Conservation (phyloP, 305 asterid genomes). For the Fraxinus platypoda region DNA sequence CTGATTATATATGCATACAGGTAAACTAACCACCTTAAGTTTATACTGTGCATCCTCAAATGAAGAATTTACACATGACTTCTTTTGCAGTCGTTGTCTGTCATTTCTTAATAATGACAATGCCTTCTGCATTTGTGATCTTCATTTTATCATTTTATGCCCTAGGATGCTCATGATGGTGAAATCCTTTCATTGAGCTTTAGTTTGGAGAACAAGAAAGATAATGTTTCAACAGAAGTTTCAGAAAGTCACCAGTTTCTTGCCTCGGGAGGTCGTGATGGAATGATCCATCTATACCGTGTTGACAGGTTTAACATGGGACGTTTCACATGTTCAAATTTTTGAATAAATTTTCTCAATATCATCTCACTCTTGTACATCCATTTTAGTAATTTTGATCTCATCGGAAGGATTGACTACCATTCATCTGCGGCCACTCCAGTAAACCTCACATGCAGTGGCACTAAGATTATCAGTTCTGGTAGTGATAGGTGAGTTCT, state of each 20-base stretch:
- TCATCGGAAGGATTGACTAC: constrained; percentile 46
- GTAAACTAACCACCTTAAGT: constrained; percentile 26
- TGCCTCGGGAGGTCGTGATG: constrained; percentile 60
- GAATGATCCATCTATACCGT: constrained; percentile 55
- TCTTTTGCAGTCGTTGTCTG: neutral
- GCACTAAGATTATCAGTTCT: constrained; percentile 54
- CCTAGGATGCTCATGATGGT: constrained; percentile 58
- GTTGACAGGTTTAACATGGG: constrained; percentile 46
- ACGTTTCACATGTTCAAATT: constrained; percentile 20
- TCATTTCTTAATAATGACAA: neutral
- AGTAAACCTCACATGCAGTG: constrained; percentile 47
- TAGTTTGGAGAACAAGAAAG: constrained; percentile 36
- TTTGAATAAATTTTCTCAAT: constrained; percentile 17
- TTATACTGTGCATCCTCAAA: constrained; percentile 12
- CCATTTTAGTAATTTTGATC: constrained; percentile 48
- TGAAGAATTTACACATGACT: constrained; percentile 10
- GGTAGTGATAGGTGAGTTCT: constrained; percentile 52
- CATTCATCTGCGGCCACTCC: constrained; percentile 53
- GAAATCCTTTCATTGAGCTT: constrained; percentile 61
- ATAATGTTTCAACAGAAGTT: constrained; percentile 24
- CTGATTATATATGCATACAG: constrained; percentile 48
- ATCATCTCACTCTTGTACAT: constrained; percentile 18
- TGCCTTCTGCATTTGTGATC: constrained; percentile 13
- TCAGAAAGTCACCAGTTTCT: constrained; percentile 38
- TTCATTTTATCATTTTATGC: neutral